Evolutionary conservation across 257 asterid species (phyloP).

Genomic region (Linderniella brevidens): DNA sequence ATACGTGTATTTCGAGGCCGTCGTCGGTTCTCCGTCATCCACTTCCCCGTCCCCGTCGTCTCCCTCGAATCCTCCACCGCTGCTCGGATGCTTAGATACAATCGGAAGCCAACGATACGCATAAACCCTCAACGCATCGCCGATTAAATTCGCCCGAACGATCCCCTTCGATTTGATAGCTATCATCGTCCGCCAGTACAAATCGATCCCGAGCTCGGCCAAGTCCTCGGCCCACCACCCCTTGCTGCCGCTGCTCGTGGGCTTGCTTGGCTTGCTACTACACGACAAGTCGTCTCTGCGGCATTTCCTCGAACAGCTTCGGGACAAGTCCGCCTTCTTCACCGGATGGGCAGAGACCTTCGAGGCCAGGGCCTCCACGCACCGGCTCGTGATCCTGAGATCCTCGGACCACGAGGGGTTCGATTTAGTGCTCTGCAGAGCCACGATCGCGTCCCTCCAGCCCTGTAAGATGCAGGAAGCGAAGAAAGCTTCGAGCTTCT

Average conservation of each 20-base stretch:
- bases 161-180: slow-evolving; percentile 60
- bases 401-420: slow-evolving; percentile 53
- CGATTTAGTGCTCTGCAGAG: slow-evolving; percentile 50
- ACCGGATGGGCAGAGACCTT: slow-evolving; percentile 48
- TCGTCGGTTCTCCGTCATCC: slow-evolving; percentile 12
- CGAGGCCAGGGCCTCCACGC: slow-evolving; percentile 59
- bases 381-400: slow-evolving; percentile 50
- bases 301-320: slow-evolving; percentile 41
- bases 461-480: slow-evolving; percentile 73
- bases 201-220: slow-evolving; percentile 71
- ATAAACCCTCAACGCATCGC: slow-evolving; percentile 63
- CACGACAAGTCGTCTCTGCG: slow-evolving; percentile 47
- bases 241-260: slow-evolving; percentile 14
- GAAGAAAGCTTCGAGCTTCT: slow-evolving; percentile 76
- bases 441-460: slow-evolving; percentile 67
- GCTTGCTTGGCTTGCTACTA: slow-evolving; percentile 35
- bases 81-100: slow-evolving; percentile 18
- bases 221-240: slow-evolving; percentile 95
- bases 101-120: slow-evolving; percentile 64
- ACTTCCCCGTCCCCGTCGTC: slow-evolving; percentile 8
- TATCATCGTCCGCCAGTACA: slow-evolving; percentile 76
- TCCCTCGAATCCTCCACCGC: slow-evolving; percentile 11
- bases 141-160: slow-evolving; percentile 39
- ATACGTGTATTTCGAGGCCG: slow-evolving; percentile 17
- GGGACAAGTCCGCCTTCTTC: slow-evolving; percentile 42